Evolutionary conservation across 257 asterid genomes (phyloP).

Genomic region (Fraxinus americana): DNA sequence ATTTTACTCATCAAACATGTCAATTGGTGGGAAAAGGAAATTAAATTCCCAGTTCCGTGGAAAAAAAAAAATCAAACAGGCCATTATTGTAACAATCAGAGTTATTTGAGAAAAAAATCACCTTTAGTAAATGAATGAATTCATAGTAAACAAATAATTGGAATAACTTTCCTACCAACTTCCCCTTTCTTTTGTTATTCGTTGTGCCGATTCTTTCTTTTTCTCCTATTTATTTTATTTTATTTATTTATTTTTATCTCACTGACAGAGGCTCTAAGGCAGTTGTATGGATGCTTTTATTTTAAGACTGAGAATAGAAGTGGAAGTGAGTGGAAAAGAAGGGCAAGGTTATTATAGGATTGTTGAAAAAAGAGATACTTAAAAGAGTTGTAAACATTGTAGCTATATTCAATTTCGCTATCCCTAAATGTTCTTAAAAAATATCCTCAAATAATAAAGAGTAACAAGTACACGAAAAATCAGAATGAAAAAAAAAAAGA

Average conservation of each 20-base stretch:
- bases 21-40: too few species aligned
- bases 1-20: too few species aligned
- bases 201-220: background rate
- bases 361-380: too few species aligned
- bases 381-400: background rate
- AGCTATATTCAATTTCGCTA: background rate
- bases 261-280: background rate
- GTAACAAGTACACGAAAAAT: background rate
- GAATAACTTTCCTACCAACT: background rate
- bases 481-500: background rate
- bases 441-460: background rate
- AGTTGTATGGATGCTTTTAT: background rate
- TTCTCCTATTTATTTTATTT: background rate
- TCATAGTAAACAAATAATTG: too few species aligned
- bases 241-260: too few species aligned
- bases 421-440: background rate
- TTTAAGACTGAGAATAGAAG: too few species aligned
- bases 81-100: background rate
- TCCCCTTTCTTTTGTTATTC: background rate
- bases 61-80: too few species aligned
- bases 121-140: background rate
- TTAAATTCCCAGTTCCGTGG: too few species aligned
- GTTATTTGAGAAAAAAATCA: too few species aligned
- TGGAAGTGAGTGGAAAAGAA: background rate
- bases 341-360: background rate